Evolutionary conservation across 1,284 basidiomycete species (phyloP), one percentile per base, ranked within the genome.

Genomic region (Cryptococcus sp.): DNA sequence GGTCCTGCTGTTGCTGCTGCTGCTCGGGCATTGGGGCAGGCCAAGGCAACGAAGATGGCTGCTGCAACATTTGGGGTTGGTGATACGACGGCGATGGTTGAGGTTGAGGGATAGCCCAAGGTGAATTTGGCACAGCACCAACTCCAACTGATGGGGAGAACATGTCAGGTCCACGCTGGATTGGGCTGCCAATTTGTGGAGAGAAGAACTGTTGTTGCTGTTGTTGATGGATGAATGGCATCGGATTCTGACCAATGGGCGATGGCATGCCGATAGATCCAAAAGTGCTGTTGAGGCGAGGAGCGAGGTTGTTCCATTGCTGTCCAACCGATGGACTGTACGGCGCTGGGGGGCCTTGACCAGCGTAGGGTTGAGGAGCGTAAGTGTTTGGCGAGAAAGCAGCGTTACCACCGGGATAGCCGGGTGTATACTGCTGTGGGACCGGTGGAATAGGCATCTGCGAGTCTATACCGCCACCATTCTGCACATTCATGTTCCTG

Each of bases 41-140:
- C 29, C 29, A 34, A 29, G 44, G 25, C 29, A 43, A 43, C 15
- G 46, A 38, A 23, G 53, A 46, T 34, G 50, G 50, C 41, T 61
- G 46, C 34, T 56, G 54, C 23, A 46, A 50, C 47, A 52, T 55
- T 40, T 57, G 59, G 40, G 48, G 40, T 50, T 54, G 20, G 40
- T 46, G 56, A 10, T 45, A 40, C 7, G 17, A 41, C 8, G 19
- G 22, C 19, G 13, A 23, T 15, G 40, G 41, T 23, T 49, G 41
- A 7, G 53, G 52, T 44, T 62, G 59, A 39, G 66, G 64, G 2
- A 66, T 58, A 23, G 63, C 67, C 71, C 72, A 74, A 3, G 71
- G 70, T 19, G 69, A 69, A 29, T 55, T 37, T 15, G 63, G 63
- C 20, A 61, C 50, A 11, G 65, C 60, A 15, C 64, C 64, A 13